A percentile compares a stretch with the other conserved stretches of the same genome.
Conservation (phyloP, 2,329 filamentous ascomycete species). For the Keithomyces neogunnii region DNA sequence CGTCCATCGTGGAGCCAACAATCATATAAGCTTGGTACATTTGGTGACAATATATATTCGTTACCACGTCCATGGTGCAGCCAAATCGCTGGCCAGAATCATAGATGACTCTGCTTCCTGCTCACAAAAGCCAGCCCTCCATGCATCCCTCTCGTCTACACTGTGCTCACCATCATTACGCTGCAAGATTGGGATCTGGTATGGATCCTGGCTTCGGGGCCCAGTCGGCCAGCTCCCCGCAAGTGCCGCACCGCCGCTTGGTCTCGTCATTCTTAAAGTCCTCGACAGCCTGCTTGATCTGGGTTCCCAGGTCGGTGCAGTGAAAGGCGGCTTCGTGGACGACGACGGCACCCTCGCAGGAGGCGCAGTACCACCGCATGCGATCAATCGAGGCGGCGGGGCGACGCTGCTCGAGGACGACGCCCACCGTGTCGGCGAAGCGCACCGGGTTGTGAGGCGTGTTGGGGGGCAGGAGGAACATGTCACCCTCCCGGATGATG, state of each 20-base stretch:
- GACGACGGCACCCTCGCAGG: slow-evolving; percentile 49
- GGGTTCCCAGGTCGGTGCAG: slow-evolving; percentile 82
- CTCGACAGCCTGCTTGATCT: slow-evolving; percentile 89
- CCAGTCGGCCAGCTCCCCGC: slow-evolving; percentile 67
- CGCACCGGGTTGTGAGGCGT: slow-evolving; percentile 95
- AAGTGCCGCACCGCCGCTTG: slow-evolving; percentile 66
- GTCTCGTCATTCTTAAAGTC: slow-evolving; percentile 60
- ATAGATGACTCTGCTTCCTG: too few relatives aligned
- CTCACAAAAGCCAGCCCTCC: too few relatives aligned
- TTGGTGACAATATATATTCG: neutral
- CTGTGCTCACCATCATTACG: neutral
- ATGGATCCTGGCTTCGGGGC: slow-evolving; percentile 54
- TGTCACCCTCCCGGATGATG: slow-evolving; percentile 82
- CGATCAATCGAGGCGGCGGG: slow-evolving; percentile 63
- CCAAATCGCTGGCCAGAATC: neutral
- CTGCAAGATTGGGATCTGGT: slow-evolving; percentile 44
- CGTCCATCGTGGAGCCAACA: too few relatives aligned
- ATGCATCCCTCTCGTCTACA: too few relatives aligned
- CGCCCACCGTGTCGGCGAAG: slow-evolving; percentile 86
- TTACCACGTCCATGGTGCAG: neutral
- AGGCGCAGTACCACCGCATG: slow-evolving; percentile 82
- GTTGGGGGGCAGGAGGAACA: slow-evolving; percentile 89
- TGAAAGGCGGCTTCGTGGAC: slow-evolving; percentile 85
- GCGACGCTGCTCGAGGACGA: slow-evolving; percentile 82
- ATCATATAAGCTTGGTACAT: too few relatives aligned